Evolutionary conservation across 179 eudicot species (phyloP).

Genomic region (Spergularia azorica): DNA sequence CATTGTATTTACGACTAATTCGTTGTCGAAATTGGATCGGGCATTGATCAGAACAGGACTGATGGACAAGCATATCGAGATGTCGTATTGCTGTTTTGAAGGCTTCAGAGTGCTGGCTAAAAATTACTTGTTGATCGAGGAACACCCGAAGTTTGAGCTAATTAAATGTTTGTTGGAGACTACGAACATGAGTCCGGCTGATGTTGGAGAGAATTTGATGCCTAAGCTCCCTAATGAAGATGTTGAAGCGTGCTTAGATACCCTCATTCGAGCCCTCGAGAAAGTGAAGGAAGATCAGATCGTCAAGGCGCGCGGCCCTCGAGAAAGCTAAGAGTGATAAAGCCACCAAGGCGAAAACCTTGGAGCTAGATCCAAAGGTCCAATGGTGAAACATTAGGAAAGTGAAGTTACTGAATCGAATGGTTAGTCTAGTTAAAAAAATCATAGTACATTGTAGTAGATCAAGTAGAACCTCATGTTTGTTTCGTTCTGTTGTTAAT

Average conservation of each 20-base stretch:
- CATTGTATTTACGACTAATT: conserved; percentile 41
- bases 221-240: conserved; percentile 30
- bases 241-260: conserved; percentile 28
- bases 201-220: conserved; percentile 37
- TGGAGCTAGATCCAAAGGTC: too few relatives aligned
- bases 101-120: conserved; percentile 43
- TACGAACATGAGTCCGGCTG: conserved; percentile 44
- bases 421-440: too few relatives aligned
- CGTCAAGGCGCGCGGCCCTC: background rate
- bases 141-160: conserved; percentile 28
- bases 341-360: too few relatives aligned
- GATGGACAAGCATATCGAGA: conserved; percentile 47
- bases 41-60: conserved; percentile 45
- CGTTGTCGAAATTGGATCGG: conserved; percentile 38
- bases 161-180: conserved; percentile 24
- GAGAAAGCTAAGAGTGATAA: background rate
- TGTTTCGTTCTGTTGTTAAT: too few relatives aligned
- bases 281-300: conserved; percentile 23
- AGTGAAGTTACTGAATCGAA: too few relatives aligned
- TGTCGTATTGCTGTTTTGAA: conserved; percentile 31
- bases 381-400: too few relatives aligned
- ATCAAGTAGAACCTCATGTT: too few relatives aligned
- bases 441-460: too few relatives aligned
- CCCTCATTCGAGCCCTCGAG: conserved; percentile 30
- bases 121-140: conserved; percentile 37